Base-by-base conservation (phyloP, 495 filamentous ascomycete species). In the Zalerion maritima region DNA sequence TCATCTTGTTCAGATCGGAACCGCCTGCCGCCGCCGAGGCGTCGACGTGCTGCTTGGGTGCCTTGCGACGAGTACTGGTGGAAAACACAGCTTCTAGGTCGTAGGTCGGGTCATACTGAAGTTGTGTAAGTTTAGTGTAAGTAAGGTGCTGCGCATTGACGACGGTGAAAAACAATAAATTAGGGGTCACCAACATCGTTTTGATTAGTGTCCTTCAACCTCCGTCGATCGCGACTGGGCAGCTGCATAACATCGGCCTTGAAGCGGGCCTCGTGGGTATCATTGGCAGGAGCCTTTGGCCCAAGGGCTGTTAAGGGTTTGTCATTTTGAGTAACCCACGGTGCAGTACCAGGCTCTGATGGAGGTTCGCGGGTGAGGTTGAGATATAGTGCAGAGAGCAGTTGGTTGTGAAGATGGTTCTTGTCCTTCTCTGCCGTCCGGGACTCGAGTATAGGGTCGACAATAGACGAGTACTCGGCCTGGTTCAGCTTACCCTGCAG, bases 191-290 rank as follows among this genome's bases (percentile, higher is more conserved):
- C 22, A 39, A 69, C 67, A 26, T 69, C 65, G 41, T 69, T 69
- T 12, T 57, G 59, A 22, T 41, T 49, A 19, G 91, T 67, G 29
- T 74, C 81, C 53, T 94, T 94, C 33, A 94, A 67, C 35, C 89
- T 71, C 48, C 81, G 69, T 41, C 89, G 66, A 48, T 96, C 87
- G 42, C 89, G 61, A 10, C 76, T 72, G 24, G 78, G 81, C 19
- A 97, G 64, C 45, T 81, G 76, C 89, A 96, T 97, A 26, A 94
- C 76, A 55, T 96, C 86, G 29, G 70, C 77, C 66, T 94, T 94
- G 38, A 94, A 49, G 43, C 80, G 66, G 46, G 87, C 77, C 54
- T 96, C 89, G 20, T 78, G 75, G n/a, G 81, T 74, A 67, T 96
- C 89, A 23, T 82, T 82, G 6, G 74, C 74, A 19, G 80, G 71